phyloP scores from a whole-genome alignment of 2,329 filamentous ascomycete genomes.

The Cladophialophora immunda region DNA sequence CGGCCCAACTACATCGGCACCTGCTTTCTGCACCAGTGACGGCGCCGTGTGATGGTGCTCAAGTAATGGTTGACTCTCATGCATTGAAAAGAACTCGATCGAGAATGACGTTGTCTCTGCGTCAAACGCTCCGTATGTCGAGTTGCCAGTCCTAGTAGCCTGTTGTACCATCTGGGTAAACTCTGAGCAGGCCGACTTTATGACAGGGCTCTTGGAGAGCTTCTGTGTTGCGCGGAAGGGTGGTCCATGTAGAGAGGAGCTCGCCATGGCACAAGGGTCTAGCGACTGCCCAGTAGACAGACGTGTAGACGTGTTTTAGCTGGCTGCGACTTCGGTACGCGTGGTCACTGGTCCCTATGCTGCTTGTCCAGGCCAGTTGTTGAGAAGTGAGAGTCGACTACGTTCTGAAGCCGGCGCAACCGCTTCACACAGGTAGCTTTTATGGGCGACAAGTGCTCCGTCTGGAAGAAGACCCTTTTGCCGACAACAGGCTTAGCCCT shows the following conservation, averaged over 20 bases:
- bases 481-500: no score
- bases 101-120: conserved; percentile 48
- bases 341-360: no score
- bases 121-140: conserved; percentile 6
- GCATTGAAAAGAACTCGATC: conserved; percentile 50
- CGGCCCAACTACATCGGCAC: conserved; percentile 23
- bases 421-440: no score
- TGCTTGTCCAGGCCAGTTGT: no score
- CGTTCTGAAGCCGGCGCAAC: no score
- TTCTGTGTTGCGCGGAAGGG: conserved; percentile 2
- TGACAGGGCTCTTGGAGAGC: not conserved
- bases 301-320: no score
- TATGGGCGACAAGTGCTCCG: no score
- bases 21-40: conserved; percentile 17
- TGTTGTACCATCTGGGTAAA: not conserved
- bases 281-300: no score
- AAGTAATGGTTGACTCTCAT: conserved; percentile 42
- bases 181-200: not conserved
- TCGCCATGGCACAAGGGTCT: not conserved
- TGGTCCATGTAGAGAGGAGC: conserved; percentile 10
- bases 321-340: no score
- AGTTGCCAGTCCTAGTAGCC: not conserved
- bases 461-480: no score
- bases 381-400: no score
- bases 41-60: conserved; percentile 45